A percentile compares a stretch with the other conserved stretches of the same genome.
Evolutionary conservation across 2,329 filamentous ascomycete genomes (phyloP).

Genomic region (Septoria linicola): DNA sequence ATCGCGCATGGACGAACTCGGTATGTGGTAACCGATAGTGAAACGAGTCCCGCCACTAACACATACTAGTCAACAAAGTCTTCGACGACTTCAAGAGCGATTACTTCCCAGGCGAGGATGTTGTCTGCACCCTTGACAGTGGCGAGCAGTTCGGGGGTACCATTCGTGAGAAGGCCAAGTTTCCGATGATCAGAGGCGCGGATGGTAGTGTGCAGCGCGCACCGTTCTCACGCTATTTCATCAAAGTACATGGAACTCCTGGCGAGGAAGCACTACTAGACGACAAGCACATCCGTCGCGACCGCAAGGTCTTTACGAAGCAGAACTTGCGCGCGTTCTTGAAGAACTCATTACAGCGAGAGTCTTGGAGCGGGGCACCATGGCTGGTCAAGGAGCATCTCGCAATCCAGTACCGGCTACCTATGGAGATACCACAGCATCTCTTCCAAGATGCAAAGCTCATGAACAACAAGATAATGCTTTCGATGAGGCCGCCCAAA

Average conservation of each 20-base stretch:
- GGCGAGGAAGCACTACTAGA: constrained; percentile 76
- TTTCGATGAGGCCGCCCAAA: constrained; percentile 29
- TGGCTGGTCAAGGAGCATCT: constrained; percentile 91
- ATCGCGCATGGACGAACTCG: constrained; percentile 81
- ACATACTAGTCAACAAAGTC: constrained; percentile 51
- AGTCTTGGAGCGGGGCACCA: constrained; percentile 92
- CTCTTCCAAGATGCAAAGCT: constrained; percentile 74
- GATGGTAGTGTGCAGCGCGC: constrained; percentile 67
- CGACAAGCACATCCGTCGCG: constrained; percentile 77
- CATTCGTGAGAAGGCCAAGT: constrained; percentile 82
- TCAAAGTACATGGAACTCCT: constrained; percentile 65
- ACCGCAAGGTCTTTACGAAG: constrained; percentile 91
- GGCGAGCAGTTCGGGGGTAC: constrained; percentile 63
- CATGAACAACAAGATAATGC: constrained; percentile 29
- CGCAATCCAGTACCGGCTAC: constrained; percentile 79
- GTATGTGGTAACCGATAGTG: constrained; percentile 44
- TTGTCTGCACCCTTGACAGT: constrained; percentile 68
- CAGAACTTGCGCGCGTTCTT: constrained; percentile 90
- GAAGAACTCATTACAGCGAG: constrained; percentile 87
- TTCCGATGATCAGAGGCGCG: constrained; percentile 57
- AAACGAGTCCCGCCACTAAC: constrained; percentile 5
- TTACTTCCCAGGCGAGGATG: constrained; percentile 85
- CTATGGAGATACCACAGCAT: constrained; percentile 79
- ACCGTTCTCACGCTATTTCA: constrained; percentile 76
- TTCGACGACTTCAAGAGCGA: constrained; percentile 74